Conservation (phyloP, 2,329 filamentous ascomycete genomes). For the Neonectria sp. region DNA sequence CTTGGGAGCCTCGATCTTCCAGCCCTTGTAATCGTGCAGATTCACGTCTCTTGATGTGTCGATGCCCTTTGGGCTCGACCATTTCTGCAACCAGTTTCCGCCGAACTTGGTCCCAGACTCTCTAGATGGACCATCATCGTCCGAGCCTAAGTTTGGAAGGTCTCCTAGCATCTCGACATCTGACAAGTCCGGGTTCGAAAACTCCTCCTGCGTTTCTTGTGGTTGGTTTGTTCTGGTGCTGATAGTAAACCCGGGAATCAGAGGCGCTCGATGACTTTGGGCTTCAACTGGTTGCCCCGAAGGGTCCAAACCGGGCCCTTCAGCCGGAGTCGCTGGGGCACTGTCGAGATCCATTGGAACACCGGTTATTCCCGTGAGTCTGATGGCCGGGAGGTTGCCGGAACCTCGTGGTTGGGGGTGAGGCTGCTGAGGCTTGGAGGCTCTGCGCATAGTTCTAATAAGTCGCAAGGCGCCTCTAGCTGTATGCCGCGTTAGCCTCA, state of each 20-base stretch:
- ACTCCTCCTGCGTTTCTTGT: neutral
- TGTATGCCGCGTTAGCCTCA: neutral
- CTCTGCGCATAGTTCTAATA: neutral
- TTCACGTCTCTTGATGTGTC: conserved; percentile 8
- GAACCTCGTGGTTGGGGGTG: neutral
- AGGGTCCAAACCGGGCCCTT: neutral
- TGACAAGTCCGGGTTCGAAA: neutral
- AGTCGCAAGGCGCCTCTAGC: conserved; percentile 12
- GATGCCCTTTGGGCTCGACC: neutral
- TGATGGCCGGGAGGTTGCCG: neutral
- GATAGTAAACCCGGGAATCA: no score
- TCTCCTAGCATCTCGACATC: neutral
- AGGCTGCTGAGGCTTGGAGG: neutral
- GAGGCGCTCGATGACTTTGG: neutral
- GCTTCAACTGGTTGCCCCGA: neutral
- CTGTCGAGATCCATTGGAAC: neutral
- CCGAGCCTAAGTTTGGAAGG: neutral
- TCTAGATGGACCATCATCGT: no score
- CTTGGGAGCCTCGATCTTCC: conserved; percentile 52
- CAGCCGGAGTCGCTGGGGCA: neutral
- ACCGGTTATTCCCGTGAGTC: neutral
- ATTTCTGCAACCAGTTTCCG: conserved; percentile 25
- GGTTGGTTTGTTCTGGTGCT: neutral
- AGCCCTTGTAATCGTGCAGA: conserved; percentile 51
- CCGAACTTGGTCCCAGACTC: neutral